Evolutionary conservation across 148 eudicot species (phyloP).

Genomic region (Rhododendron williamsianum): DNA sequence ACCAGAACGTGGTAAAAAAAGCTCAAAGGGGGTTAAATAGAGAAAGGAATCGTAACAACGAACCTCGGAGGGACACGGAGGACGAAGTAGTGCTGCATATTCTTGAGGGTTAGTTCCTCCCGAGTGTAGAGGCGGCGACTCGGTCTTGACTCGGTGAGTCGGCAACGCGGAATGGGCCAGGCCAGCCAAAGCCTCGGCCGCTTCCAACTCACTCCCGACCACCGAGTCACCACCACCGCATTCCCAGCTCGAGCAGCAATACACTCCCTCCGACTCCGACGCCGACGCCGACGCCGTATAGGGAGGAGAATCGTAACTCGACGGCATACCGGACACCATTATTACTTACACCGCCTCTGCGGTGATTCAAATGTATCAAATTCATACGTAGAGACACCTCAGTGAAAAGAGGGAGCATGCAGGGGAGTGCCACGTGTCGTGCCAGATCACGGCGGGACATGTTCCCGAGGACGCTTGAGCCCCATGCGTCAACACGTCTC

Average conservation of each 20-base stretch:
- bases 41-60: neutral
- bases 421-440: constrained; percentile 12
- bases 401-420: neutral
- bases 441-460: constrained; percentile 6
- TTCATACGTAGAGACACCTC: neutral
- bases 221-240: neutral
- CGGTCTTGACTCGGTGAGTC: neutral
- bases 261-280: neutral
- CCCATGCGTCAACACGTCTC: constrained; percentile 12
- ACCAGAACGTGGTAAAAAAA: too few relatives aligned
- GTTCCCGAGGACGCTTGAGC: neutral
- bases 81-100: neutral
- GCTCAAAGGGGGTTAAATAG: neutral
- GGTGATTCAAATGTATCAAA: neutral
- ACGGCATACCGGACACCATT: neutral
- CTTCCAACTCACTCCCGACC: constrained; percentile 13
- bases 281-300: neutral
- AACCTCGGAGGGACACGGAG: neutral
- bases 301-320: neutral
- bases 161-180: constrained; percentile 2
- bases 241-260: neutral
- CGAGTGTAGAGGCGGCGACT: neutral
- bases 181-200: constrained; percentile 23
- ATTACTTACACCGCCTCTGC: neutral
- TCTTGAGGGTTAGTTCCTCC: neutral